phyloP scores from a whole-genome alignment of 768 basidiomycete species.

The Pleurotus citrinopileatus region DNA sequence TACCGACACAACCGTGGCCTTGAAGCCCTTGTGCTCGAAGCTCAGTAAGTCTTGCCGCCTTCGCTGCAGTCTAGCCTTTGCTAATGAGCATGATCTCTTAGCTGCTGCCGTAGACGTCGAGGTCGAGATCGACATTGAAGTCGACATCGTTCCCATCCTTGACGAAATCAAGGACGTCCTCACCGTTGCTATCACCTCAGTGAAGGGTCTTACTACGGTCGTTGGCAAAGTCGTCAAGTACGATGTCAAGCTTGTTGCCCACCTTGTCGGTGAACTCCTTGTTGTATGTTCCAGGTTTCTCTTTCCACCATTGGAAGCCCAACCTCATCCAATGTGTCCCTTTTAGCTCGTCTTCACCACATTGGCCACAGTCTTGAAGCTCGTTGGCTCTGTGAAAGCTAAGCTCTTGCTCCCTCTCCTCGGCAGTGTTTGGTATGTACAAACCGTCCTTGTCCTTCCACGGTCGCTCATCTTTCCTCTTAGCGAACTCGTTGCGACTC shows the following conservation, averaged over 20 bases:
- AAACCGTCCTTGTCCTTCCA: neutral
- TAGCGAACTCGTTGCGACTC: conserved; percentile 10
- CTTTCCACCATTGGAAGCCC: neutral
- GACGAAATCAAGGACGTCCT: conserved; percentile 17
- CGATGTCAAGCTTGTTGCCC: conserved; percentile 13
- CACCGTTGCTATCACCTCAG: conserved; percentile 9
- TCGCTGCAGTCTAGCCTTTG: neutral
- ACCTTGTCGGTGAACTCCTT: conserved; percentile 18
- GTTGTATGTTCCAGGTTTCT: conserved; percentile 14
- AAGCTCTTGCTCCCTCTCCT: conserved; percentile 14
- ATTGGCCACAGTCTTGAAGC: conserved; percentile 12
- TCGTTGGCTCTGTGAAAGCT: conserved; percentile 11
- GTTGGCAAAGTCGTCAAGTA: conserved; percentile 14
- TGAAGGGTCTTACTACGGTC: conserved; percentile 13
- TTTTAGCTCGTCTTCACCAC: conserved; percentile 19
- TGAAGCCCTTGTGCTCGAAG: conserved; percentile 15
- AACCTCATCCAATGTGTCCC: neutral
- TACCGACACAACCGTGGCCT: neutral
- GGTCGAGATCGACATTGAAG: conserved; percentile 10
- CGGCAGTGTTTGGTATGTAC: conserved; percentile 15
- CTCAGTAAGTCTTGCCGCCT: conserved; percentile 13
- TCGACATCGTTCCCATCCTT: conserved; percentile 14
- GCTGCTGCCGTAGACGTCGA: conserved; percentile 15
- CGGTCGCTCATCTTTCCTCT: conserved; percentile 3
- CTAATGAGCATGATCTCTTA: neutral